Percentiles rank a stretch among this genome's conserved stretches.
phyloP scores from a whole-genome alignment of 75 land plant genomes.

The Azolla pinnata region DNA sequence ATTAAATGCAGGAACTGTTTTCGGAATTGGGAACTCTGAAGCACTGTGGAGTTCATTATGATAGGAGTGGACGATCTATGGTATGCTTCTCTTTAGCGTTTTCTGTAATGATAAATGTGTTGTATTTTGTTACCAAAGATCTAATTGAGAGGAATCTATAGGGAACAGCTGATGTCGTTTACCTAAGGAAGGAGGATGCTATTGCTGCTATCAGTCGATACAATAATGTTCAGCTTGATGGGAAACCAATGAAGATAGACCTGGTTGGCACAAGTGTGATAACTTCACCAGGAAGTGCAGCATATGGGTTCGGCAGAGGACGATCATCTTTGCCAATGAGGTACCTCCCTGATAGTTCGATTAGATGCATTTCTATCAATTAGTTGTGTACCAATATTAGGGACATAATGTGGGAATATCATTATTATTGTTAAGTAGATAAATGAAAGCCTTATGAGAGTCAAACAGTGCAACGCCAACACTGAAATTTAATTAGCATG shows the following conservation, averaged over 20 bases:
- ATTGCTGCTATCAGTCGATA: slow-evolving; percentile 22
- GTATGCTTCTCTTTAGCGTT: slow-evolving; percentile 7
- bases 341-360: too few relatives aligned
- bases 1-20: slow-evolving; percentile 32
- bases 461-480: background rate
- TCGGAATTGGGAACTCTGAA: slow-evolving; percentile 40
- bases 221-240: slow-evolving; percentile 35
- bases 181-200: slow-evolving; percentile 13
- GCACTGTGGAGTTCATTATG: slow-evolving; percentile 37
- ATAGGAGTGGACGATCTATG: slow-evolving; percentile 38
- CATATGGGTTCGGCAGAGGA: background rate
- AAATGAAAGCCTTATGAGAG: background rate
- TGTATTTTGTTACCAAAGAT: background rate
- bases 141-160: too few relatives aligned
- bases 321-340: background rate
- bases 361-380: too few relatives aligned
- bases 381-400: background rate
- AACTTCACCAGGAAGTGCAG: background rate
- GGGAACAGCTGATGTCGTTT: slow-evolving; percentile 41
- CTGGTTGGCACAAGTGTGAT: slow-evolving; percentile 21
- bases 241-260: slow-evolving; percentile 39
- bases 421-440: background rate
- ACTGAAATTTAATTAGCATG: too few relatives aligned
- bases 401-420: too few relatives aligned
- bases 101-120: background rate